phyloP scores from a whole-genome alignment of 306 rosid species.

The Benincasa hispida region DNA sequence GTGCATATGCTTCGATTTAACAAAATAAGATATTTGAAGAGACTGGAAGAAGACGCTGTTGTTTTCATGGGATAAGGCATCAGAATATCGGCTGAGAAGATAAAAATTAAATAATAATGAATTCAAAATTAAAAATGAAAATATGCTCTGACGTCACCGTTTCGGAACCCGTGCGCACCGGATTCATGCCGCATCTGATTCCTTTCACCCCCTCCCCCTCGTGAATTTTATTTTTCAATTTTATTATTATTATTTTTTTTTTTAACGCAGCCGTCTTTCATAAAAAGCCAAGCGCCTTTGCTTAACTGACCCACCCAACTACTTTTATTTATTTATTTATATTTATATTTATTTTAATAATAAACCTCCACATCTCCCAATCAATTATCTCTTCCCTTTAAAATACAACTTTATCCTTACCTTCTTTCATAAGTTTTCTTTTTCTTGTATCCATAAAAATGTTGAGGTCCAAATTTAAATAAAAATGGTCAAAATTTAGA shows the following conservation, averaged over 20 bases:
- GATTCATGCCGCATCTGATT: constrained; percentile 26
- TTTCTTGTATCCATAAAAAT: too few species aligned
- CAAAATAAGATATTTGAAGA: too few species aligned
- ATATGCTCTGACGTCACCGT: constrained; percentile 12
- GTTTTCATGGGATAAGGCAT: constrained; percentile 8
- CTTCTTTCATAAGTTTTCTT: not conserved
- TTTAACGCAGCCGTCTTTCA: constrained; percentile 23
- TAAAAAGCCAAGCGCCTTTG: not conserved
- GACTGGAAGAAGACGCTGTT: not conserved
- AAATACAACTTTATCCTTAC: not conserved
- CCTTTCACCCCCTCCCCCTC: constrained; percentile 6
- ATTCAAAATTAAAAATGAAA: not conserved
- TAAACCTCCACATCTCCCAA: not conserved
- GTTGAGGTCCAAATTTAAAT: too few species aligned
- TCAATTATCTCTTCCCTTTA: not conserved
- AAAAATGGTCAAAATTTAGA: too few species aligned
- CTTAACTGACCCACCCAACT: not conserved
- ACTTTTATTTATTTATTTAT: not conserved
- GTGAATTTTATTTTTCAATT: constrained; percentile 13
- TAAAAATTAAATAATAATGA: not conserved
- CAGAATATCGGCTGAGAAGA: not conserved
- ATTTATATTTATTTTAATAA: not conserved
- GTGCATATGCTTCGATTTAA: too few species aligned
- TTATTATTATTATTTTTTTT: too few species aligned
- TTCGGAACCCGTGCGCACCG: constrained; percentile 10